Evolutionary conservation across 2,329 filamentous ascomycete species (phyloP).

Genomic region (Trichocomaceae sp.): DNA sequence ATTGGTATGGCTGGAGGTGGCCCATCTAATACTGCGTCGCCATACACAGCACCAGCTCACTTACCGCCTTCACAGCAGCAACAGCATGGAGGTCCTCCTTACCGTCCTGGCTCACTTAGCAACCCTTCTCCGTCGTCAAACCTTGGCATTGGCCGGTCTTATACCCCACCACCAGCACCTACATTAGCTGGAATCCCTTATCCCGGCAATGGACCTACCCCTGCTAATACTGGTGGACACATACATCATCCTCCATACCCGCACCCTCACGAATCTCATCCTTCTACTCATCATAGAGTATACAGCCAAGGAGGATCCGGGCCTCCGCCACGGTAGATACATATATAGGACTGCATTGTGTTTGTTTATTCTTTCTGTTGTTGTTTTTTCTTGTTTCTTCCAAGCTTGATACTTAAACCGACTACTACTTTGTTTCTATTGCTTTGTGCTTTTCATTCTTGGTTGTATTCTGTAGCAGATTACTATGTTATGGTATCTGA

Average conservation of each 20-base stretch:
- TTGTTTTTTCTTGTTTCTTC: neutral
- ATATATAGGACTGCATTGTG: neutral
- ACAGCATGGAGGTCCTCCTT: slow-evolving; percentile 1
- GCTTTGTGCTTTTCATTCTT: neutral
- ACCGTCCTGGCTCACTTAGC: slow-evolving; percentile 11
- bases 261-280: slow-evolving; percentile 4
- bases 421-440: neutral
- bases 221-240: neutral
- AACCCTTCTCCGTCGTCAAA: slow-evolving; percentile 20
- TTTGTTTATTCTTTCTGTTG: too few species aligned
- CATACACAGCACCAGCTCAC: slow-evolving; percentile 18
- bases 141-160: slow-evolving; percentile 31
- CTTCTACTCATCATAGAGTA: slow-evolving; percentile 29
- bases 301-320: slow-evolving; percentile 30
- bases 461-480: neutral
- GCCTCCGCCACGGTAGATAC: neutral
- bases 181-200: slow-evolving; percentile 24
- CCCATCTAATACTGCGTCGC: slow-evolving; percentile 28
- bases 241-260: slow-evolving; percentile 11
- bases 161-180: slow-evolving; percentile 31
- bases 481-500: neutral
- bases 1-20: slow-evolving; percentile 22
- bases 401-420: neutral
- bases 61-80: slow-evolving; percentile 16
- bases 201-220: slow-evolving; percentile 15